Conservation (phyloP, 768 basidiomycete genomes). For the Floccularia luteovirens region DNA sequence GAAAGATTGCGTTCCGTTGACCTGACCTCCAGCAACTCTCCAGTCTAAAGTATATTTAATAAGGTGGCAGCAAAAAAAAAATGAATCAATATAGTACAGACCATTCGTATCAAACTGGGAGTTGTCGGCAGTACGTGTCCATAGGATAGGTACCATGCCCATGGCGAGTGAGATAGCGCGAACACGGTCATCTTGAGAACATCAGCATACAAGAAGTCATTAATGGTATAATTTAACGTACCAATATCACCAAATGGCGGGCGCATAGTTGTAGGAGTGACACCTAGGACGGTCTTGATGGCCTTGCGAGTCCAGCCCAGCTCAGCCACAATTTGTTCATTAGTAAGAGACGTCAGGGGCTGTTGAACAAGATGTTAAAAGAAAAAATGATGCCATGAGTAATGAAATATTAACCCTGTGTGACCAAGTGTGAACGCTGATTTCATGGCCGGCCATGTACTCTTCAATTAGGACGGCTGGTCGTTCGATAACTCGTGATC, state of each 20-base stretch:
- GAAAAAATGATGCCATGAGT: neutral
- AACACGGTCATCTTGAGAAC: conserved; percentile 75
- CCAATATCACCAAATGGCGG: conserved; percentile 81
- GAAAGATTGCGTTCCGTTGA: conserved; percentile 57
- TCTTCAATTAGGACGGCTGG: conserved; percentile 71
- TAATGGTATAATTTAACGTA: conserved; percentile 12
- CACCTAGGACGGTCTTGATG: conserved; percentile 69
- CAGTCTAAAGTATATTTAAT: conserved; percentile 57
- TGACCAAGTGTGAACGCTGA: conserved; percentile 88
- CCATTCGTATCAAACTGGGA: conserved; percentile 69
- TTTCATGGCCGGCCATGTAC: conserved; percentile 75
- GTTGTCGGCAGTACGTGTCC: conserved; percentile 60
- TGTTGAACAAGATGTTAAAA: conserved; percentile 13
- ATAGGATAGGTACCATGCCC: conserved; percentile 88
- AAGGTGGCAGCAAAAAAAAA: conserved; percentile 3
- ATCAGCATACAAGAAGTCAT: conserved; percentile 3
- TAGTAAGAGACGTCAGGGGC: conserved; percentile 67
- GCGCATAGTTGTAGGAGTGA: conserved; percentile 73
- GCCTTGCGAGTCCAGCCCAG: conserved; percentile 87
- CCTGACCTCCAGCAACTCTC: conserved; percentile 75
- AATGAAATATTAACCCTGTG: conserved; percentile 44
- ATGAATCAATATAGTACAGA: conserved; percentile 12
- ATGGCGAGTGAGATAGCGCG: conserved; percentile 86
- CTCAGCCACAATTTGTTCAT: conserved; percentile 84
- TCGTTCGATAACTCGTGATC: conserved; percentile 76